A percentile compares a stretch with the other conserved stretches of the same genome.
These are phyloP conservation scores for Russula dissimulans DNA, from an alignment of 768 basidiomycete species.

Conservation along the genomic window DNA sequence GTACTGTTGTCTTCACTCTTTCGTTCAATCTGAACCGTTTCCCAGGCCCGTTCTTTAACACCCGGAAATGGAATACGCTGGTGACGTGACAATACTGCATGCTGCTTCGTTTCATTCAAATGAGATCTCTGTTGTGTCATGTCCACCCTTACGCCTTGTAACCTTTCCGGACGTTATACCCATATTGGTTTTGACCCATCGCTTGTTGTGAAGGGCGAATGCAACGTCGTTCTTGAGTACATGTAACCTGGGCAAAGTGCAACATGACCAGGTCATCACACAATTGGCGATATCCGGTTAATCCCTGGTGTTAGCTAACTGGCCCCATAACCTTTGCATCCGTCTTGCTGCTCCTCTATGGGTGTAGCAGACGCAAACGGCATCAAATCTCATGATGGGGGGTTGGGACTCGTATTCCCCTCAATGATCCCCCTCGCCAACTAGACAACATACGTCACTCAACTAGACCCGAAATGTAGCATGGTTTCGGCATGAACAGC, in stretches of 20 bases:
- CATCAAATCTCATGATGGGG: too few species aligned
- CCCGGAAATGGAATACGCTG: not conserved
- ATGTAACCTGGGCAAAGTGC: too few species aligned
- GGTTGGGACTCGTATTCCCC: too few species aligned
- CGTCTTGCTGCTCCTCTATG: too few species aligned
- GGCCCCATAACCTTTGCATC: too few species aligned
- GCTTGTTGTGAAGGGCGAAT: not conserved
- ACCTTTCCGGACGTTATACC: not conserved
- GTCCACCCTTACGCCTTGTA: not conserved
- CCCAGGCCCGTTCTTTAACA: slow-evolving; percentile 1
- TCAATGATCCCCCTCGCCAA: not conserved
- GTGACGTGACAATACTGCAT: not conserved
- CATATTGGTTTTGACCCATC: not conserved
- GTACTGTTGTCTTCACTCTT: slow-evolving; percentile 18
- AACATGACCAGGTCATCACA: too few species aligned
- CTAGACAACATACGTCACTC: not conserved
- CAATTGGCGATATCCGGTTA: too few species aligned
- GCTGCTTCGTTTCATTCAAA: not conserved
- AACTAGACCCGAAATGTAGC: not conserved
- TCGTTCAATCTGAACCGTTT: not conserved
- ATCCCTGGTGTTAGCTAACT: too few species aligned
- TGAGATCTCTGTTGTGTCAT: not conserved
- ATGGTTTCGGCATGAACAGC: slow-evolving; percentile 56
- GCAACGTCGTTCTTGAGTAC: not conserved
- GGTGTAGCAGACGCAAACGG: too few species aligned